Evolutionary conservation across 1,139 yeast species (phyloP).

Genomic region (Meyerozyma smithsonii): DNA sequence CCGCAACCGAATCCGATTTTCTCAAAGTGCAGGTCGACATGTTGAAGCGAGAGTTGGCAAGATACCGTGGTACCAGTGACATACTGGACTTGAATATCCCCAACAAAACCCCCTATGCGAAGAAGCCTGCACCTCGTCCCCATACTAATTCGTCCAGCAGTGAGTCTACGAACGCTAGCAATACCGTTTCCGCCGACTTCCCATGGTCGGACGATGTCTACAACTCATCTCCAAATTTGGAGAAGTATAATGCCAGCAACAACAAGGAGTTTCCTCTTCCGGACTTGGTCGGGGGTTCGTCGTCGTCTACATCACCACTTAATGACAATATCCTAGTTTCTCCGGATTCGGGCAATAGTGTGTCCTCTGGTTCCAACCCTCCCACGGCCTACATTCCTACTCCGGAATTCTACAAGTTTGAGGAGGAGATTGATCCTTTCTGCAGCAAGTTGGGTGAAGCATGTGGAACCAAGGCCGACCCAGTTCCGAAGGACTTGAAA

Average conservation of each 20-base stretch:
- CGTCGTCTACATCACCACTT: conserved; percentile 36
- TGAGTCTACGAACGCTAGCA: background rate
- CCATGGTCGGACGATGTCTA: background rate
- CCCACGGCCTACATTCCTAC: conserved; percentile 12
- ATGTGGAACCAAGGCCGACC: conserved; percentile 74
- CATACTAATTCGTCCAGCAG: background rate
- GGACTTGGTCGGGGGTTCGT: conserved; percentile 29
- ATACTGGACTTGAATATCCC: conserved; percentile 24
- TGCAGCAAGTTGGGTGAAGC: conserved; percentile 74
- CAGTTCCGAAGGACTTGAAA: conserved; percentile 51
- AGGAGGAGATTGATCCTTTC: conserved; percentile 53
- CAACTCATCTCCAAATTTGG: background rate
- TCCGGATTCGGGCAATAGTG: conserved; percentile 25
- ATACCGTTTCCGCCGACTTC: background rate
- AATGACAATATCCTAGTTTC: conserved; percentile 36
- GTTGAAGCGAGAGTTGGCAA: conserved; percentile 65
- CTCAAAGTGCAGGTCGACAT: conserved; percentile 72
- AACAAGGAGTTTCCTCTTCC: conserved; percentile 21
- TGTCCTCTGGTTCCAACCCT: conserved; percentile 9
- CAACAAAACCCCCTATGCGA: background rate
- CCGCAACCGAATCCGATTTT: conserved; percentile 67
- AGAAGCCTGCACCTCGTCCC: background rate
- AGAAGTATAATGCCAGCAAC: conserved; percentile 3
- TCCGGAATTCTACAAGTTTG: conserved; percentile 23
- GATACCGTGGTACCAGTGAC: conserved; percentile 49